Evolutionary conservation across 2,329 filamentous ascomycete species (phyloP), one percentile per base, ranked within the genome.

Genomic region (Dactylellina cionopaga): DNA sequence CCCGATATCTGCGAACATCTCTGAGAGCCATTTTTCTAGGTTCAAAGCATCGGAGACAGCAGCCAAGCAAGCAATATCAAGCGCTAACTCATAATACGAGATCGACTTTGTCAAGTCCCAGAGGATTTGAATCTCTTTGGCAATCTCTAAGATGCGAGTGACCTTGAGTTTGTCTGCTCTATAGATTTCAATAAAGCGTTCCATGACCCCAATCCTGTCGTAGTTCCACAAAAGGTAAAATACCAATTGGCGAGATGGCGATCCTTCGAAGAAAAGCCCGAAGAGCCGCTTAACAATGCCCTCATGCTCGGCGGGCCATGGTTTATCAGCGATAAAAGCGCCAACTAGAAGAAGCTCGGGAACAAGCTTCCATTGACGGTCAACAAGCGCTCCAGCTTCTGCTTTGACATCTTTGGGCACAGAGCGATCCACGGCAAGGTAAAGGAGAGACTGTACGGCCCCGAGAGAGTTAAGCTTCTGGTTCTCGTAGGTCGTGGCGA

Each of bases 141-240:
- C 74, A 35, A 78, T 77, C 41, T 78, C 76, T 37, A 78, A 70
- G 37, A 78, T 78, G 10, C 76, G 74, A n/a, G 75, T 75, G 24
- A 78, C 74, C 19, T 73, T 74, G 24, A 77, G 63, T 27, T 76
- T 76, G 43, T 77, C 75, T 13, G 46, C 44, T 7, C 68, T 69
- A 31, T 77, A 76, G 55, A 76, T 75, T 43, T 92, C 89, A 41
- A 94, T 88, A 31, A 99, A 87, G 68, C 91, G 88, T 75, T 89
- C 87, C 7, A 89, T 89, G 13, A 98, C 90, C 90, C 92, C 98
- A 17, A 89, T 86, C 75, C 89, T 91, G 79, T 98, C 92, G 78
- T 95, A 92, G 76, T 90, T 89, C 93, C 94, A 98, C 4, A 96
- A 83, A 68, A 92, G 93, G 78, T 96, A 90, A 65, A 99, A 86